Conservation (phyloP, 176 grass and related monocot genomes). For the Paspalum vaginatum region DNA sequence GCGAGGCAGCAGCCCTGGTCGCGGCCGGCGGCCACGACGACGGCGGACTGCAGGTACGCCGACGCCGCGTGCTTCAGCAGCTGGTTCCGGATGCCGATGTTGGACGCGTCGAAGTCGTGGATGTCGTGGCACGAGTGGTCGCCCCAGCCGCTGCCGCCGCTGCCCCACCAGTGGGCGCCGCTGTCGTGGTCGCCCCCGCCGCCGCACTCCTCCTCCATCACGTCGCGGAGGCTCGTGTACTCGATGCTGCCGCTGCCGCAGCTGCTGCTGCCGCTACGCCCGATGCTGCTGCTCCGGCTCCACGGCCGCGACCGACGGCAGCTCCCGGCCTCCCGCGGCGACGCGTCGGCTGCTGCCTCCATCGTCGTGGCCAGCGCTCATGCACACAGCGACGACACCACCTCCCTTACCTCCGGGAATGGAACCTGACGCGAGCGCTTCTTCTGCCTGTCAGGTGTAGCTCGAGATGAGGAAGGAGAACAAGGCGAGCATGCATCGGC, state of each 20-base stretch:
- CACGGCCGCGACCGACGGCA: conserved; percentile 28
- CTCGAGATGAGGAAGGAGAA: conserved; percentile 38
- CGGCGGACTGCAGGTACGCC: conserved; percentile 81
- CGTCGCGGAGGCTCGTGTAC: conserved; percentile 88
- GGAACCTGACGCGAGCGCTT: background rate
- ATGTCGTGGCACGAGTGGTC: conserved; percentile 36
- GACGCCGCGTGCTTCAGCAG: conserved; percentile 83
- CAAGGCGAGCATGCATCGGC: background rate
- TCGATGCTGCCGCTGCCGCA: conserved; percentile 17
- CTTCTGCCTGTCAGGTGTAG: conserved; percentile 12
- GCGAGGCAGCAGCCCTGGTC: conserved; percentile 52
- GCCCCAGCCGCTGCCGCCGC: conserved; percentile 7
- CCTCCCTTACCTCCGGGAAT: background rate
- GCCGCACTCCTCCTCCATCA: conserved; percentile 44
- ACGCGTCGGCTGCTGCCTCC: conserved; percentile 37
- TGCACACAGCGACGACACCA: background rate
- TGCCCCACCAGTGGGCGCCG: background rate
- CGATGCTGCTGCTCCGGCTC: conserved; percentile 39
- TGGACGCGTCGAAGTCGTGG: conserved; percentile 56
- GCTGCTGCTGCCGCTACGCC: conserved; percentile 3
- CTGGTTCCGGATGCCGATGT: conserved; percentile 71
- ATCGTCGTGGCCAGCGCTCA: conserved; percentile 5
- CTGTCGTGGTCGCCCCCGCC: background rate
- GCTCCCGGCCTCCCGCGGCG: conserved; percentile 24
- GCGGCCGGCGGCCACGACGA: conserved; percentile 28